These are phyloP conservation scores for Botrytis pseudocinerea DNA, from an alignment of 2,329 filamentous ascomycete genomes.

Conservation along the genomic window DNA sequence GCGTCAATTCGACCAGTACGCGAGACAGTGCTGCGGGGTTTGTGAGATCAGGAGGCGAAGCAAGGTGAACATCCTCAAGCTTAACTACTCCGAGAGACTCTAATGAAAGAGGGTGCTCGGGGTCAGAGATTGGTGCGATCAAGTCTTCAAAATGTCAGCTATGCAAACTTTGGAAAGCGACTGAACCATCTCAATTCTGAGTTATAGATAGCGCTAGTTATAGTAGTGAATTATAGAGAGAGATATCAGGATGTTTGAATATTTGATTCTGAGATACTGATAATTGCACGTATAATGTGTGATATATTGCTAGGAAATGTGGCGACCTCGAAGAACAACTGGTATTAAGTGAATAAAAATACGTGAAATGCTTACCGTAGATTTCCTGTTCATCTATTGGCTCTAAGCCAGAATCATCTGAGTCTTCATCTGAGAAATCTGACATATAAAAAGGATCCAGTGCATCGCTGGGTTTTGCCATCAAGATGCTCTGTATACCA, in stretches of 20 bases:
- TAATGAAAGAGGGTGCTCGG: slow-evolving; percentile 91
- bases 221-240: not conserved
- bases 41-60: slow-evolving; percentile 58
- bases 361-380: slow-evolving; percentile 61
- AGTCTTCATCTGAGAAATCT: slow-evolving; percentile 39
- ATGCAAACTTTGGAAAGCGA: not conserved
- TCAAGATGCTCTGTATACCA: slow-evolving; percentile 36
- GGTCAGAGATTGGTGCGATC: slow-evolving; percentile 91
- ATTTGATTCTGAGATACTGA: not conserved
- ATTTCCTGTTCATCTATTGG: slow-evolving; percentile 97
- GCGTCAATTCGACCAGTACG: slow-evolving; percentile 87
- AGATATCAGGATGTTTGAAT: not conserved
- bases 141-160: slow-evolving; percentile 64
- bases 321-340: not conserved
- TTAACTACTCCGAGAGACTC: slow-evolving; percentile 94
- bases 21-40: slow-evolving; percentile 61
- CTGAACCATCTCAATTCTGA: not conserved
- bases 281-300: not conserved
- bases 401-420: slow-evolving; percentile 65
- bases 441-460: slow-evolving; percentile 42
- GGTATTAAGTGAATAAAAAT: not conserved
- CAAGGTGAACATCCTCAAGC: slow-evolving; percentile 86
- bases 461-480: slow-evolving; percentile 36
- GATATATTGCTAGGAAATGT: not conserved
- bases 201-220: not conserved